Conservation (phyloP, 495 filamentous ascomycete genomes). For the Hyaloscypha variabilis region DNA sequence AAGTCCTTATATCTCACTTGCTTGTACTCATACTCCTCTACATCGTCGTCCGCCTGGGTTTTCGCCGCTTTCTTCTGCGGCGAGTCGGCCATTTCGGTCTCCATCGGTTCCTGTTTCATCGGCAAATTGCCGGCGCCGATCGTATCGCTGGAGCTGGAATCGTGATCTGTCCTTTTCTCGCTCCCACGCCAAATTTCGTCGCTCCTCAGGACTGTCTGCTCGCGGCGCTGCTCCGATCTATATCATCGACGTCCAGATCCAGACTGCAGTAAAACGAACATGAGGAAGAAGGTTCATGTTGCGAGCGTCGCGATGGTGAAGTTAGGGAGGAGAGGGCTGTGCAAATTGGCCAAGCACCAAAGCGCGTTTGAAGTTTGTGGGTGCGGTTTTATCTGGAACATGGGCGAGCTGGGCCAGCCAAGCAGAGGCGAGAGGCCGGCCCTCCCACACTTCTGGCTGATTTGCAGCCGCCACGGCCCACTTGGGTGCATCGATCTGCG, state of each 20-base stretch:
- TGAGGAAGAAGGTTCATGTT: background rate
- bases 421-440: background rate
- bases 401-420: background rate
- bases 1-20: conserved; percentile 1
- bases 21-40: conserved; percentile 17
- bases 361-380: conserved; percentile 1
- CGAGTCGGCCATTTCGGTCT: background rate
- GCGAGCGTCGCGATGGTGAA: background rate
- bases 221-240: background rate
- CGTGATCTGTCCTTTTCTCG: background rate
- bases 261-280: background rate
- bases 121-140: background rate
- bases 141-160: background rate
- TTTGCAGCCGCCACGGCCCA: background rate
- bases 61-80: background rate
- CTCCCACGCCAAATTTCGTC: background rate
- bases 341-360: background rate
- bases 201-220: background rate
- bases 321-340: background rate
- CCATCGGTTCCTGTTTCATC: background rate
- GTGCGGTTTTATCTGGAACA: background rate
- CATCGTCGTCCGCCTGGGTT: conserved; percentile 2
- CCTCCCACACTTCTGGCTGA: background rate
- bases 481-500: background rate
- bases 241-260: conserved; percentile 1